Base-by-base conservation (phyloP, 2,329 filamentous ascomycete genomes). In the Cladorrhinum sp. region DNA sequence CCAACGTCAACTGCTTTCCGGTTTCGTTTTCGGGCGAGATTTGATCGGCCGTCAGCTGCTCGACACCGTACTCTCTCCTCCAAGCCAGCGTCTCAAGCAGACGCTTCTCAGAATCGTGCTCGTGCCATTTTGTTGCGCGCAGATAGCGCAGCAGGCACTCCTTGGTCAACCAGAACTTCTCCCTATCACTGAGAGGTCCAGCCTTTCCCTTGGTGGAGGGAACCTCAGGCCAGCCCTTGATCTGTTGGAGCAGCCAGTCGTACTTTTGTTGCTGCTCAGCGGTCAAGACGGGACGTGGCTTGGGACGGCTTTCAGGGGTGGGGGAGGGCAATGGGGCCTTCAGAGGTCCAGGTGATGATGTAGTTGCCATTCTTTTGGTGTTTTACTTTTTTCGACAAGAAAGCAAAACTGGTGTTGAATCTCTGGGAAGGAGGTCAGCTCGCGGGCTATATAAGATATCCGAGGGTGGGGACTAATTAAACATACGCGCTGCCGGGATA, bases 1-100 rank as follows among this genome's bases (percentile, higher is more conserved):
- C 95, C 20, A 95, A 76, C 61, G 96, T 82, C 61, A 96, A 82
- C 75, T 98, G 94, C 80, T 99, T 99, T 67, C 95, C 95, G 9
- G 94, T 98, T 78, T 94, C 92, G 74, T 97, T 96, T 80, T 99
- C 95, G 12, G 90, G 86, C 1, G 90, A 92, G 70, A 98, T 94
- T 76, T 96, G 90, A 8, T 97, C 93, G 9, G 89, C 81, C 0
- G 91, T 93, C 71, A 92, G 84, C 57, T 84, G 86, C 63, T 90
- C 85, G 60, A 96, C 81, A 53, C 92, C 92, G 71, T 96, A 99
- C 71, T 96, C 92, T 59, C 94, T 85, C 52, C 95, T 86, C 95
- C 95, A 99, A 62, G 85, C 83, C 60, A 98, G 77, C 0, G 94
- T 97, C 50, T 84, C 84, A 67, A 88, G 86, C 46, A 98, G 76